Evolutionary conservation across 768 basidiomycete genomes (phyloP).

Genomic region (Kwoniella europaea): DNA sequence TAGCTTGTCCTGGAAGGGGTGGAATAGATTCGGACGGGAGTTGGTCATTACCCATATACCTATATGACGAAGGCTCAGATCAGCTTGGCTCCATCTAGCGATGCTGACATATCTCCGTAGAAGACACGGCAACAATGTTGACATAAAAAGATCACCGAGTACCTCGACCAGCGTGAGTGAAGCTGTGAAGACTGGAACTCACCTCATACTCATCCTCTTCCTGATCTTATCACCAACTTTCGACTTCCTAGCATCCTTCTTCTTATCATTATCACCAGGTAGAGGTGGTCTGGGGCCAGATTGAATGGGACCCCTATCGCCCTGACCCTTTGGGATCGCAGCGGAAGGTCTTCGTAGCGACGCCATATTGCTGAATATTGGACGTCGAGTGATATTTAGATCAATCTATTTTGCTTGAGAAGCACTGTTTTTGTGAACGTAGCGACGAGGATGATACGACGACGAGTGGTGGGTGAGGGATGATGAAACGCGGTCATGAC

Average conservation of each 20-base stretch:
- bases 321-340: constrained; percentile 25
- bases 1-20: constrained; percentile 33
- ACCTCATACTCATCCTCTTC: constrained; percentile 94
- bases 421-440: no score
- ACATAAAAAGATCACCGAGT: no score
- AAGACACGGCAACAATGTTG: no score
- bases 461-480: no score
- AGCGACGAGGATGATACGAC: no score
- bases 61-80: neutral
- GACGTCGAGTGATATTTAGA: no score
- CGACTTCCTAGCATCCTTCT: constrained; percentile 59
- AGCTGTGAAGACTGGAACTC: constrained; percentile 61
- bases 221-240: constrained; percentile 86
- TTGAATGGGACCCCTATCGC: constrained; percentile 10
- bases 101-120: no score
- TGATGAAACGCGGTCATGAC: no score
- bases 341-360: constrained; percentile 49
- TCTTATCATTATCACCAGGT: constrained; percentile 20
- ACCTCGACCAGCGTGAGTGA: neutral
- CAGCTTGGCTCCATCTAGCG: neutral
- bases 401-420: no score
- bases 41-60: constrained; percentile 35
- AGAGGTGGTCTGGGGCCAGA: constrained; percentile 23
- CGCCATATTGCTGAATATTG: constrained; percentile 29
- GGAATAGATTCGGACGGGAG: constrained; percentile 20